Base-by-base conservation (phyloP, 2,329 filamentous ascomycete genomes). In the Penicillium italicum region DNA sequence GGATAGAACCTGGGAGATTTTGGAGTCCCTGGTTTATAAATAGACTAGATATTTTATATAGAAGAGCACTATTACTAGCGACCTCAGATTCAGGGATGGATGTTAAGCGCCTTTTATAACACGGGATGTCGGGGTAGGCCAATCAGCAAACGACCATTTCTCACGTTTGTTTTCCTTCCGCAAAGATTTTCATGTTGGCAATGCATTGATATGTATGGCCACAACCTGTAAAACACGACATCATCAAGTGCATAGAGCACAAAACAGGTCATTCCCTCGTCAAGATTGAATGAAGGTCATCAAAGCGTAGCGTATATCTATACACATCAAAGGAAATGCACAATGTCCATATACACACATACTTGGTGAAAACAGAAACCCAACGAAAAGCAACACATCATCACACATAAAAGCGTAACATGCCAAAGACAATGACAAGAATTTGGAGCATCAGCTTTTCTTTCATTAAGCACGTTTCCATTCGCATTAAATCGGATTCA, bases 401-500 rank as follows among this genome's bases (percentile, higher is more conserved):
- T n/a, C 37, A 40, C 37, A 5, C 14, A 33, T 14, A 37, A 14
- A 20, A 37, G 31, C 8, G 5, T 1, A 28, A 28, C 8, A 28
- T 10, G 20, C 26, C 20, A 22, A 20, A 26, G 4, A 24, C 10
- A 18, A n/a, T 11, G 10, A 18, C 10, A 37, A 33, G 16, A 30
- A 14, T 18, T 18, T 14, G 28, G 10, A n/a, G 4, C 20, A 40
- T 20, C 28, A 6, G 16, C 16, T 14, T 22, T 7, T 59, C 53
- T 18, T 62, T 59, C 56, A 50, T 48, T 46, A 49, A 55, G 37
- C 50, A 53, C 34, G 49, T 50, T 34, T 12, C 20, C 8, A 26
- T 33, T 31, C 22, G 16, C 52, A 63, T 71, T 50, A 73, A 51
- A 73, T 72, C 41, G 69, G 70, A 62, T 72, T 73, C 60, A 70